Percentiles rank a stretch among this genome's conserved stretches.
Conservation (phyloP, 1,284 basidiomycete species). For the Trichosporon coremiiforme region DNA sequence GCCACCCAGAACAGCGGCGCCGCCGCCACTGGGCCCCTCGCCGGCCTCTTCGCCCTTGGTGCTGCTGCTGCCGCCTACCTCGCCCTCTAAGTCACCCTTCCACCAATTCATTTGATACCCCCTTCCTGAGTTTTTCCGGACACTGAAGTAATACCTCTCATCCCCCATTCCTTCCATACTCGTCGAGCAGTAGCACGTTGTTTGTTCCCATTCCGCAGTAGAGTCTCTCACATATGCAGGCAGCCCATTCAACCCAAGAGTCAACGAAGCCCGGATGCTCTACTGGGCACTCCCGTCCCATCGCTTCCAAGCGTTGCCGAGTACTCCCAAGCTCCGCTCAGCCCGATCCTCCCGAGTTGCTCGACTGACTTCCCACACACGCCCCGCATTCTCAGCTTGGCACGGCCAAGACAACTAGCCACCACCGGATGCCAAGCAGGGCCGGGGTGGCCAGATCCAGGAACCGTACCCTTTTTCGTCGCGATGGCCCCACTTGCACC, state of each 20-base stretch:
- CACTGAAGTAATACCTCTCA: constrained; percentile 1
- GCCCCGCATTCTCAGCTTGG: background rate
- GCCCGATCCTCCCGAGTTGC: background rate
- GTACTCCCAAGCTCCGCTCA: background rate
- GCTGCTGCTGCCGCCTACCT: background rate
- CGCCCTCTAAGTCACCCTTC: background rate
- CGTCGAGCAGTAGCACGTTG: background rate
- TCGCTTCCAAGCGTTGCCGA: background rate
- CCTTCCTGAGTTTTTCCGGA: too few species aligned
- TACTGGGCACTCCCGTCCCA: constrained; percentile 2
- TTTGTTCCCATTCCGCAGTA: background rate
- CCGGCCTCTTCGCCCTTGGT: constrained; percentile 3
- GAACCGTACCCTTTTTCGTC: background rate
- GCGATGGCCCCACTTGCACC: too few species aligned
- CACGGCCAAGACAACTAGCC: background rate
- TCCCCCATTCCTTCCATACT: background rate
- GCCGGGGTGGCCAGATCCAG: constrained; percentile 10
- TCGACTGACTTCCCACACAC: background rate
- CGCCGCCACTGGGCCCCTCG: background rate
- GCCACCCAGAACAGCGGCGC: background rate
- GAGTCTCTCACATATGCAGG: background rate
- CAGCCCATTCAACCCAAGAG: background rate
- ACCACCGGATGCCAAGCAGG: background rate
- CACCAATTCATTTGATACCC: background rate
- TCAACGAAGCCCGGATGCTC: background rate